Evolutionary conservation across 345 rosid genomes (phyloP), one percentile per base, ranked within the genome.

Genomic region (Boechera divaricarpa): DNA sequence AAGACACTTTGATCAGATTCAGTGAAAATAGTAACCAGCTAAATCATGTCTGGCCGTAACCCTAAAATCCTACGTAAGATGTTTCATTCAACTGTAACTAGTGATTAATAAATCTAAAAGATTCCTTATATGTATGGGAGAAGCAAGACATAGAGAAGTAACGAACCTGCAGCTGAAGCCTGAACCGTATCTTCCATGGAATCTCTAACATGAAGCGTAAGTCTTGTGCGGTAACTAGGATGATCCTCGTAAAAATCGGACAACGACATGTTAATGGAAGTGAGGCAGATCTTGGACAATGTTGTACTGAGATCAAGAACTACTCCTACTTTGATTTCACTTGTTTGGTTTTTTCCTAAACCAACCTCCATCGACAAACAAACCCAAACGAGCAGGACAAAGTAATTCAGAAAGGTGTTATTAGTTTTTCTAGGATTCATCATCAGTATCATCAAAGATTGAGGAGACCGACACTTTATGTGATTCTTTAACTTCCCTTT

Each of bases 131-230:
- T 35, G 10, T 2, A 55, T 13, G 6, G 4, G 45, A 31, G 31
- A 29, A 67, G 53, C 59, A 60, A 75, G 35, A 75, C 11, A 59
- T 18, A 62, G 36, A 53, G 28, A 69, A 31, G 28, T 35, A 47
- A 45, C 29, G 42, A 74, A 80, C 82, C 86, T 80, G 80, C 77
- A 77, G 67, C 72, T 32, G 86, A 65, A n/a, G 84, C 84, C 7
- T 65, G 28, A 41, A 83, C 71, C 32, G 45, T 70, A 68, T 81
- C 82, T 21, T 45, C 48, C 15, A 24, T 7, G 53, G 84, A 83
- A 38, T 83, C 80, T 26, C 76, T 58, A 36, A 77, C 8, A 26
- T 73, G 52, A 10, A 83, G 64, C 12, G 11, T 10, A 15, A 81
- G 48, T 35, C 80, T 80, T 38, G 73, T 80, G 33, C 28, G 28